Conservation (phyloP, 2,329 filamentous ascomycete species). For the Pestalotiopsis sp. region DNA sequence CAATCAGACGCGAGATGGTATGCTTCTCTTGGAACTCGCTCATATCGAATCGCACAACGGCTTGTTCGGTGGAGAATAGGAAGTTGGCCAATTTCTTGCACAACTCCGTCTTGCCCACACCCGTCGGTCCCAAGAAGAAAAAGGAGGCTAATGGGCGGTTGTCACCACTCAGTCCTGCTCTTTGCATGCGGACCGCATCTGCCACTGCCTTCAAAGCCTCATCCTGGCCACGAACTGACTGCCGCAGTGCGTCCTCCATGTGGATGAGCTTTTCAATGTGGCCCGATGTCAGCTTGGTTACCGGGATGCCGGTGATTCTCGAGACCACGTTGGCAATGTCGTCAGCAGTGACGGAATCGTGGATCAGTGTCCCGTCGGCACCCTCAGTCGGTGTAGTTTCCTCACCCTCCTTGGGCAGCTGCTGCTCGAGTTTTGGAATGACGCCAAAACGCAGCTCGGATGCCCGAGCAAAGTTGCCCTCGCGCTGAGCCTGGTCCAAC, state of each 20-base stretch:
- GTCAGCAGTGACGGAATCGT: conserved; percentile 93
- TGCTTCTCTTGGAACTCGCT: conserved; percentile 97
- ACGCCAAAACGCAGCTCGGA: conserved; percentile 87
- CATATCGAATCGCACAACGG: conserved; percentile 96
- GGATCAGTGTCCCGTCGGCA: conserved; percentile 67
- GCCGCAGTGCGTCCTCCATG: conserved; percentile 88
- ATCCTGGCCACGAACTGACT: conserved; percentile 89
- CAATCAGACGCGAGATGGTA: conserved; percentile 90
- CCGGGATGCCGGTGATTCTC: conserved; percentile 87
- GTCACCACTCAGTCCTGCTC: conserved; percentile 88
- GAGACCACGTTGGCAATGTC: conserved; percentile 94
- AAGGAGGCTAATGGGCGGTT: conserved; percentile 92
- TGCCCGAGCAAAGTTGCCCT: conserved; percentile 88
- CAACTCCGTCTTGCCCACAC: conserved; percentile 95
- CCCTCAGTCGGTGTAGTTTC: conserved; percentile 26
- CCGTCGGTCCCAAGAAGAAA: conserved; percentile 96
- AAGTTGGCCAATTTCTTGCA: conserved; percentile 95
- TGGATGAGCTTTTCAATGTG: conserved; percentile 93
- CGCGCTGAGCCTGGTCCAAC: conserved; percentile 83
- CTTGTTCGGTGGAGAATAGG: conserved; percentile 88
- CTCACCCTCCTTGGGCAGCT: conserved; percentile 76
- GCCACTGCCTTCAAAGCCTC: conserved; percentile 90
- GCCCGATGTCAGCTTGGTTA: conserved; percentile 88
- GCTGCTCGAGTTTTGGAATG: conserved; percentile 80
- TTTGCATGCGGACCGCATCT: conserved; percentile 90